A percentile compares a stretch with the other conserved stretches of the same genome.
Evolutionary conservation across 257 asterid genomes (phyloP).

Genomic region (Primulina eburnea): DNA sequence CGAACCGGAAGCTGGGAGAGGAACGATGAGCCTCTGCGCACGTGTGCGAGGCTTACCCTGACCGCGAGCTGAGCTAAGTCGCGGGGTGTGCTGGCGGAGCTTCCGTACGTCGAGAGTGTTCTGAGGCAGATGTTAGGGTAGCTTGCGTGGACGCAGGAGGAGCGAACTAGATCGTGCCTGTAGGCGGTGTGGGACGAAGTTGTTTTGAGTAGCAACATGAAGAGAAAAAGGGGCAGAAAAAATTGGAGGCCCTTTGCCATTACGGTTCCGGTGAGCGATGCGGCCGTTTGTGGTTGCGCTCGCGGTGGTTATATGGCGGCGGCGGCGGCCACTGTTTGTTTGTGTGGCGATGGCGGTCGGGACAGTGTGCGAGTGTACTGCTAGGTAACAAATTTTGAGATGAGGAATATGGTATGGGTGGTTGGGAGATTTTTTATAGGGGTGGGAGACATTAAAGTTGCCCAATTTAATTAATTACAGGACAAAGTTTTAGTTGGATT

Average conservation of each 20-base stretch:
- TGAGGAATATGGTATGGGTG: neutral
- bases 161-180: constrained; percentile 45
- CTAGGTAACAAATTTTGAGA: neutral
- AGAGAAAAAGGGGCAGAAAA: constrained; percentile 24
- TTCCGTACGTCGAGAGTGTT: constrained; percentile 68
- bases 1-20: constrained; percentile 37
- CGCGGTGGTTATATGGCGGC: neutral
- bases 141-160: constrained; percentile 83
- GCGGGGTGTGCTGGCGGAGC: constrained; percentile 61
- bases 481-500: too few relatives aligned
- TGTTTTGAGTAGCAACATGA: constrained; percentile 20
- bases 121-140: constrained; percentile 79
- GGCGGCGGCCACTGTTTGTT: neutral
- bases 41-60: constrained; percentile 59
- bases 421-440: too few relatives aligned
- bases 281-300: neutral
- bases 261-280: neutral
- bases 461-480: too few relatives aligned
- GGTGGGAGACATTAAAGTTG: neutral
- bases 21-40: constrained; percentile 37
- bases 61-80: constrained; percentile 74
- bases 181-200: constrained; percentile 12
- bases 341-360: neutral
- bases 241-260: constrained; percentile 21
- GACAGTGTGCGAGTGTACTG: too few relatives aligned